These are phyloP conservation scores for Eimeria falciformis DNA, from an alignment of 169 alveolate genomes.

Conservation along the genomic window DNA sequence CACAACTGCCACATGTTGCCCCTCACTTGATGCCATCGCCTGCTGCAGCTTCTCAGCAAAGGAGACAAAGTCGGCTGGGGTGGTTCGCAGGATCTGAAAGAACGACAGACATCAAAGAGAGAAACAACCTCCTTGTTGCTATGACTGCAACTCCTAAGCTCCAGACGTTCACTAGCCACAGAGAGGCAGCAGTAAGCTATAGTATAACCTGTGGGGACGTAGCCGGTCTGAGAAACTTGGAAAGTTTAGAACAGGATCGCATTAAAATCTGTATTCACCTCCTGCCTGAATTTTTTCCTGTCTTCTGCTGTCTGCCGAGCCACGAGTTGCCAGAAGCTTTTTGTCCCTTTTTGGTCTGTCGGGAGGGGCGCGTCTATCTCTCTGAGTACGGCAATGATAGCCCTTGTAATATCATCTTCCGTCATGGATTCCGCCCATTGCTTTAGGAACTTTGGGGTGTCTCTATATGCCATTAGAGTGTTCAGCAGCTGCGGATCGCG, in stretches of 20 bases:
- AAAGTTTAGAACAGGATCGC: neutral
- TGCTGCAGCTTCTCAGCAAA: constrained; percentile 53
- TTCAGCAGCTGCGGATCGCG: constrained; percentile 70
- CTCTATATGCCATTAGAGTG: constrained; percentile 28
- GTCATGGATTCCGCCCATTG: neutral
- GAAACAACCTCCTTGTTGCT: neutral
- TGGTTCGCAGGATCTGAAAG: constrained; percentile 52
- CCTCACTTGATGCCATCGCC: neutral
- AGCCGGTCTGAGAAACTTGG: neutral
- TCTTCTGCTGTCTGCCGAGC: constrained; percentile 33
- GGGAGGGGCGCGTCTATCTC: constrained; percentile 62
- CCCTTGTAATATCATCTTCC: neutral
- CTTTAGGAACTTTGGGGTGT: constrained; percentile 6
- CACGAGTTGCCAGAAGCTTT: constrained; percentile 60
- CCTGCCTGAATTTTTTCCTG: constrained; percentile 11
- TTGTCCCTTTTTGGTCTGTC: constrained; percentile 63
- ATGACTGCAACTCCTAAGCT: neutral
- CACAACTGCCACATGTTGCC: constrained; percentile 9
- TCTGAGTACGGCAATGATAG: constrained; percentile 45
- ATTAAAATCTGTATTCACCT: constrained; percentile 38
- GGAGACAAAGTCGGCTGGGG: neutral
- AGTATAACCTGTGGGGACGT: too few species aligned
- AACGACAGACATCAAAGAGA: neutral
- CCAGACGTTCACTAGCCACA: neutral
- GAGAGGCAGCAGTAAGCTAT: neutral